Percentiles rank a stretch among this genome's conserved stretches.
Conservation (phyloP, 805 yeast genomes). For the Suhomyces pyralidae region DNA sequence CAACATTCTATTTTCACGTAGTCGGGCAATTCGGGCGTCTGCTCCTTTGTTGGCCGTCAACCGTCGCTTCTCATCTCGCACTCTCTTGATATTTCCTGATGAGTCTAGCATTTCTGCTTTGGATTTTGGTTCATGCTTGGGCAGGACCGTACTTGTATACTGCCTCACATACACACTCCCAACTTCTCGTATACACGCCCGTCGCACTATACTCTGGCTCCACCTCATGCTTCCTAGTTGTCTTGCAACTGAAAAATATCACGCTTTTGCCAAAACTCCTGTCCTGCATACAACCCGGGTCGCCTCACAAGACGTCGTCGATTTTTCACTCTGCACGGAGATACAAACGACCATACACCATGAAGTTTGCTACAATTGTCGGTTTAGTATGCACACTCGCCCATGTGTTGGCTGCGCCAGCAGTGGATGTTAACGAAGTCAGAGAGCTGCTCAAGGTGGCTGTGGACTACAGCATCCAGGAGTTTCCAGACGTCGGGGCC, state of each 20-base stretch:
- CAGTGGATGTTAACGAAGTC: slow-evolving; percentile 7
- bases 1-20: slow-evolving; percentile 6
- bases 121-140: background rate
- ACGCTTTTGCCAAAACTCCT: background rate
- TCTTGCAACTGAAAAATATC: background rate
- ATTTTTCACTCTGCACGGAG: background rate
- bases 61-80: slow-evolving; percentile 4
- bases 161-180: background rate
- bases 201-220: background rate
- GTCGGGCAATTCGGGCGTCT: background rate
- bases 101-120: too few relatives aligned
- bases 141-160: background rate
- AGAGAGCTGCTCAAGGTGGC: slow-evolving; percentile 35
- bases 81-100: background rate
- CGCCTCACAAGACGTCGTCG: background rate
- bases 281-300: background rate
- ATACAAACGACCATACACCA: background rate
- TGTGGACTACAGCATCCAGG: slow-evolving; percentile 49
- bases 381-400: slow-evolving; percentile 8
- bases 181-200: background rate
- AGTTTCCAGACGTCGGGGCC: slow-evolving; percentile 36
- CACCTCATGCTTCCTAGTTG: background rate
- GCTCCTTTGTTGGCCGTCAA: slow-evolving; percentile 6
- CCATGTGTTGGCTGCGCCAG: slow-evolving; percentile 9
- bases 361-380: slow-evolving; percentile 6